phyloP scores from a whole-genome alignment of 805 yeast species.

The Metschnikowia orientalis region DNA sequence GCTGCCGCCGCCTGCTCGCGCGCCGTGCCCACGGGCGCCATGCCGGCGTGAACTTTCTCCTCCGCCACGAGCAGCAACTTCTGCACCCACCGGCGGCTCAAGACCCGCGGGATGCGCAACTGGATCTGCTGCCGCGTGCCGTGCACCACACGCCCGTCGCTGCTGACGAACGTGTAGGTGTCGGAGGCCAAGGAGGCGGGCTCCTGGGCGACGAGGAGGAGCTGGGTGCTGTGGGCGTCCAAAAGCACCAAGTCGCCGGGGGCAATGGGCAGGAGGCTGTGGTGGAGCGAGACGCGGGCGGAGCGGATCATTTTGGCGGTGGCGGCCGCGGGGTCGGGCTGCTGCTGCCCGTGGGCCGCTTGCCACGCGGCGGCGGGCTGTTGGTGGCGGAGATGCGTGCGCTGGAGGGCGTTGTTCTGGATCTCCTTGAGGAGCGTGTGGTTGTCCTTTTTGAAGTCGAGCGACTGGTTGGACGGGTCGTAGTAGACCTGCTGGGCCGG shows the following conservation, averaged over 20 bases:
- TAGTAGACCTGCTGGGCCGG: conserved; percentile 6
- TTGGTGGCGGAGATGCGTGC: conserved; percentile 8
- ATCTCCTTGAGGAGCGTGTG: conserved; percentile 8
- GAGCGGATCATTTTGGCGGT: conserved; percentile 4
- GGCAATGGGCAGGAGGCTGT: conserved; percentile 21
- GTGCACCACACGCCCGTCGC: conserved; percentile 54
- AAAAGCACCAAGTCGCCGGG: conserved; percentile 66
- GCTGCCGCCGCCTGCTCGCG: conserved; percentile 22
- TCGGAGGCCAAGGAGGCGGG: conserved; percentile 50
- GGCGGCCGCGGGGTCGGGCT: conserved; percentile 1
- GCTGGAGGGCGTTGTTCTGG: conserved; percentile 1
- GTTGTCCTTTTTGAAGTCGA: conserved; percentile 12
- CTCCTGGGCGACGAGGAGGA: conserved; percentile 51
- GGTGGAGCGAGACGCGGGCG: conserved; percentile 8
- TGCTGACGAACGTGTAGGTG: conserved; percentile 52
- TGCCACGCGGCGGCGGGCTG: conserved; percentile 13
- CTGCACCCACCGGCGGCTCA: conserved; percentile 38
- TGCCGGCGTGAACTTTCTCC: conserved; percentile 28
- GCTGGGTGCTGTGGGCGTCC: conserved; percentile 38
- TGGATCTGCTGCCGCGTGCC: conserved; percentile 40
- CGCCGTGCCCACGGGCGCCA: conserved; percentile 39
- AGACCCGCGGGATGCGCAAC: conserved; percentile 51
- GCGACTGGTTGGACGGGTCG: conserved; percentile 14
- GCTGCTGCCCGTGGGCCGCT: conserved; percentile 4
- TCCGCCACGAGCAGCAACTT: conserved; percentile 23